Evolutionary conservation across 176 grass and related monocot species (phyloP), one percentile per base, ranked within the genome.

Genomic region (Alopecurus myosuroides): DNA sequence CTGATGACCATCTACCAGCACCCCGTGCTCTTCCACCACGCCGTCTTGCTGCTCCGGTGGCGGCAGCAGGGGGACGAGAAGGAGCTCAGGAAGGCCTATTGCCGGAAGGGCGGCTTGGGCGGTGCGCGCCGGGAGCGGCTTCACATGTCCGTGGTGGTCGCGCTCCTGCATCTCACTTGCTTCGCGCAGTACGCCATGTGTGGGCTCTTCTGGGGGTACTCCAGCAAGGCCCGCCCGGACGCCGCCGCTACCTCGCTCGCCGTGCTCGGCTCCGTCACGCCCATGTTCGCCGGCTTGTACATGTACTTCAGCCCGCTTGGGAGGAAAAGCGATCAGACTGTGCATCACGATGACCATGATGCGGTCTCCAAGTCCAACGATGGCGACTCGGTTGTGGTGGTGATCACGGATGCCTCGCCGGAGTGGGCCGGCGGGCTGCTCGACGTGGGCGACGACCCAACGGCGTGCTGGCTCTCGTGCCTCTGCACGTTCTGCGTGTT

Each of bases 1-100:
- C 86, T 96, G 51, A 93, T 93, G 91, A 91, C 91, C 83, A 78
- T 96, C 52, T 93, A 91, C 91, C 88, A 96, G 65, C 91, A 96
- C 84, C 94, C 91, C 1, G 71, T 44, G 26, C 77, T 90, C 14
- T 85, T 87, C 78, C 81, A 96, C 77, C 94, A 96, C 39, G 71
- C 90, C 34, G 68, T 77, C 18, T 78, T 91, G 17, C 57, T 91
- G 7, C 57, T 88, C 51, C 80, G 86, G 34, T 97, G 91, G 91
- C 77, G 53, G 6, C 77, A 81, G 6, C 77, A 81, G 26, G 86
- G 62, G 4, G 91, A 93, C 81, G 70, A 79, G 60, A 40, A 87
- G n/a, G 19, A 26, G n/a, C 81, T 97, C n/a, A 74, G 84, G 76
- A 89, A 88, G 46, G 42, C 74, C 14, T 97, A 97, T 71, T 91